Percentiles rank a stretch among this genome's conserved stretches.
Evolutionary conservation across 176 grass and related monocot genomes (phyloP).

Genomic region (Lolium rigidum): DNA sequence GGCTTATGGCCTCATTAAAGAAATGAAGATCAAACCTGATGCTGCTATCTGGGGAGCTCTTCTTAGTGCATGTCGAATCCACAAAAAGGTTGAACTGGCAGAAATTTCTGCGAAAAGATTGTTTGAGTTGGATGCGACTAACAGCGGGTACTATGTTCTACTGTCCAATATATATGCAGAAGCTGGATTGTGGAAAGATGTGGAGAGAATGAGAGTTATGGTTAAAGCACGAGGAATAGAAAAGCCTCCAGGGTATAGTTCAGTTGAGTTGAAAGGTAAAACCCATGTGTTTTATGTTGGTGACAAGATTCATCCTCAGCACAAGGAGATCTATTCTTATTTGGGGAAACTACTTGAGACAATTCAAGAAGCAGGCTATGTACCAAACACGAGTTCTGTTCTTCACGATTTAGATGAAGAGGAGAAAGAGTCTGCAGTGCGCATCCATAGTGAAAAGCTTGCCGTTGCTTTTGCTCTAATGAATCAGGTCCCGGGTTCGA

Average conservation of each 20-base stretch:
- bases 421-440: slow-evolving; percentile 77
- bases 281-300: slow-evolving; percentile 93
- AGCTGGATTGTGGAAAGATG: slow-evolving; percentile 82
- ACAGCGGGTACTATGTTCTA: slow-evolving; percentile 82
- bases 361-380: slow-evolving; percentile 82
- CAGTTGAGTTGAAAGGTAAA: slow-evolving; percentile 77
- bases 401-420: slow-evolving; percentile 90
- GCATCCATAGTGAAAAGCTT: slow-evolving; percentile 90
- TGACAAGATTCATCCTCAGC: slow-evolving; percentile 75
- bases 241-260: slow-evolving; percentile 89
- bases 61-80: slow-evolving; percentile 74
- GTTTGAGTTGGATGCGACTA: slow-evolving; percentile 79
- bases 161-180: slow-evolving; percentile 91
- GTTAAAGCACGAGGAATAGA: slow-evolving; percentile 74
- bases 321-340: slow-evolving; percentile 77
- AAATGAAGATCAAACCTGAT: slow-evolving; percentile 89
- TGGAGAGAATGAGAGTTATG: slow-evolving; percentile 69
- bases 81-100: slow-evolving; percentile 89
- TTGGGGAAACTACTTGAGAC: slow-evolving; percentile 75
- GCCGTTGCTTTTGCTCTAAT: slow-evolving; percentile 91
- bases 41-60: slow-evolving; percentile 85
- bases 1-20: slow-evolving; percentile 75
- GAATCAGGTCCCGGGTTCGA: slow-evolving; percentile 63
- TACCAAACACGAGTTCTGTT: slow-evolving; percentile 82
- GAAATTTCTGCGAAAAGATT: slow-evolving; percentile 77